Base-by-base conservation (phyloP, 306 rosid species). In the Ammopiptanthus mongolicus region DNA sequence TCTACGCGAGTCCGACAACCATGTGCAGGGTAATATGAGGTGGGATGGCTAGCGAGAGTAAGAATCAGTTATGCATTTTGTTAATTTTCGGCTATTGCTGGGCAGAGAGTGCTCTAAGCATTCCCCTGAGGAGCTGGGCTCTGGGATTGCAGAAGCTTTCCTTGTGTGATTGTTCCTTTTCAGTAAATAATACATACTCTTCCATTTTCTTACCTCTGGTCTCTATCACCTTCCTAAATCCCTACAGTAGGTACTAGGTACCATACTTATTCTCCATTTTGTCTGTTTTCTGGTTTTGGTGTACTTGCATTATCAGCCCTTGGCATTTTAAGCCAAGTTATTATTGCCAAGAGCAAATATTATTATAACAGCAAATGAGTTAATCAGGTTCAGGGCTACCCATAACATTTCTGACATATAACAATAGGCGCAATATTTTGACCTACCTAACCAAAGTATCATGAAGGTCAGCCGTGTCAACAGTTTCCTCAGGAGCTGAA, bases 381-480 rank as follows among this genome's bases (percentile, higher is more conserved):
- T 75, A 71, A 66, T 31, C 21, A 52, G 70, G 52, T 12, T 31
- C 21, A 59, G 65, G 51, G 13, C 4, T 23, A 46, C 22, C 28
- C 56, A 69, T 33, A 81, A 66, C 13, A 72, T 36, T 29, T 58
- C 63, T 37, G 34, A 47, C 28, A 65, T 15, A 66, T 69, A 50
- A 61, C 13, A 69, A 33, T 11, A 65, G 33, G 67, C 12, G 4
- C 66, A 74, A 81, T 14, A 22, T 18, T 74, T 41, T 63, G 47
- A 78, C 87, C 71, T 34, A 92, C 98, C 98, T 96, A 37, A 80
- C 77, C 66, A 86, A 80, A 76, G 91, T 82, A 83, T 89, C 96
- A 58, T 73, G 96, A 65, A 69, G 85, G 77, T 92, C 96, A n/a
- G 66, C 69, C 71, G 81, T 61, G 78, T 84, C 85, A 33, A 78